Evolutionary conservation across 495 filamentous ascomycete species (phyloP).

Genomic region (Penicillium bovifimosum): DNA sequence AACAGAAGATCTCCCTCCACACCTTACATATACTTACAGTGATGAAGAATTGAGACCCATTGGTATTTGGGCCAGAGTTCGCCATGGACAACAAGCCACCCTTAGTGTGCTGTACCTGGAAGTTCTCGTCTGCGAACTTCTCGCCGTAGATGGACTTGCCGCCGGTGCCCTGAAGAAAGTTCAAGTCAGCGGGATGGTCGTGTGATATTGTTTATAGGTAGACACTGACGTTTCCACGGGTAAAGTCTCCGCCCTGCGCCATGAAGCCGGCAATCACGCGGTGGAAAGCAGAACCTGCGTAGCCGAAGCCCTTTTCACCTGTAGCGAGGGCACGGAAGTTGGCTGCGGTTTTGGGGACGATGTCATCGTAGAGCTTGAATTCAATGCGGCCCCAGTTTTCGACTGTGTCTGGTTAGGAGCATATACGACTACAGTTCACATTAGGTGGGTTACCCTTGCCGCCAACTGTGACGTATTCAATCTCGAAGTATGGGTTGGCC

Average conservation of each 20-base stretch:
- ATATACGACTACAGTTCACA: not conserved
- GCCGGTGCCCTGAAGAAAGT: constrained; percentile 55
- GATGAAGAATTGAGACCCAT: constrained; percentile 89
- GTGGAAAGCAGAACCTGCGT: constrained; percentile 78
- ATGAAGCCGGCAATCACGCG: constrained; percentile 90
- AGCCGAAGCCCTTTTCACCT: constrained; percentile 79
- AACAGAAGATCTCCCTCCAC: not conserved
- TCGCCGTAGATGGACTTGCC: constrained; percentile 88
- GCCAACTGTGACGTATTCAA: not conserved
- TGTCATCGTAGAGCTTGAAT: constrained; percentile 75
- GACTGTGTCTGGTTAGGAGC: not conserved
- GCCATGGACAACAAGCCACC: constrained; percentile 87
- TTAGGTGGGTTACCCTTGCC: not conserved
- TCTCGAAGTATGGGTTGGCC: not conserved
- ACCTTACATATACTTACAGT: constrained; percentile 43
- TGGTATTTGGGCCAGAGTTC: constrained; percentile 72
- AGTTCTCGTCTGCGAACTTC: constrained; percentile 89
- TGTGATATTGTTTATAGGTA: too few relatives aligned
- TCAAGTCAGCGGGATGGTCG: not conserved
- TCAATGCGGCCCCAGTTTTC: constrained; percentile 58
- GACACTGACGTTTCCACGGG: constrained; percentile 72
- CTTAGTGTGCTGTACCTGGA: constrained; percentile 66
- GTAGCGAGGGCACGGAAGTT: constrained; percentile 89
- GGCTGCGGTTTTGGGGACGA: constrained; percentile 81
- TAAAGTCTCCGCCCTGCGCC: constrained; percentile 44